Evolutionary conservation across 345 rosid genomes (phyloP).

Genomic region (Gossypium herbaceum): DNA sequence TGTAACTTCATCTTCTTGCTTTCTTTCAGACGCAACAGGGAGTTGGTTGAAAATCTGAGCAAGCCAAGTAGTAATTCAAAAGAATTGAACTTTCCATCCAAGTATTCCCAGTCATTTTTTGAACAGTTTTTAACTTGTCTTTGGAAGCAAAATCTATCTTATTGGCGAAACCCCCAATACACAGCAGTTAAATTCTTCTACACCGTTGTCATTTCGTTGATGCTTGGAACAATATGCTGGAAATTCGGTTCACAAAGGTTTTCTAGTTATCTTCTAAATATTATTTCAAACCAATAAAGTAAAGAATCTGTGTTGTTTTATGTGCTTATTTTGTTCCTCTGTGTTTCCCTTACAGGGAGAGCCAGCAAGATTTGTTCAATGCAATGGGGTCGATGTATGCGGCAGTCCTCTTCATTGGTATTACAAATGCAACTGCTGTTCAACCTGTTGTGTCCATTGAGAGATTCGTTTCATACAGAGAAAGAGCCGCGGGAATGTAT

Average conservation of each 20-base stretch:
- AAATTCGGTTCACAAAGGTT: constrained; percentile 83
- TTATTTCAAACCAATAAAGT: neutral
- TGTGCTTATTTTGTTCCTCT: neutral
- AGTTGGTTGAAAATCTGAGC: constrained; percentile 68
- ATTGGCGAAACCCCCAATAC: constrained; percentile 95
- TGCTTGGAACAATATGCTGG: constrained; percentile 99
- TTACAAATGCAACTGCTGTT: constrained; percentile 87
- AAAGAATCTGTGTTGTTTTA: neutral
- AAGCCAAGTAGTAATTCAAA: constrained; percentile 59
- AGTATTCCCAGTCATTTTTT: constrained; percentile 69
- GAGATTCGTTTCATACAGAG: constrained; percentile 89
- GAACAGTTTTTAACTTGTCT: constrained; percentile 87
- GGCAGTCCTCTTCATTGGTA: constrained; percentile 84
- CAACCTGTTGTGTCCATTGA: constrained; percentile 96
- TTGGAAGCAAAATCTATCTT: constrained; percentile 94
- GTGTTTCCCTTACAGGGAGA: constrained; percentile 48
- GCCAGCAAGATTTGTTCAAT: constrained; percentile 73
- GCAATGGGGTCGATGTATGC: constrained; percentile 97
- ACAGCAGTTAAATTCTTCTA: constrained; percentile 97
- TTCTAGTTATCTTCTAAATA: constrained; percentile 5
- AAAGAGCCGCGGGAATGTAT: constrained; percentile 97
- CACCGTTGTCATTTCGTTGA: constrained; percentile 80
- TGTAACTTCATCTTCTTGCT: constrained; percentile 3
- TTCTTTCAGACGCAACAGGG: constrained; percentile 59
- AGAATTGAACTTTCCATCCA: constrained; percentile 74